Evolutionary conservation across 257 asterid genomes (phyloP), one percentile per base, ranked within the genome.

Genomic region (Linderniella brevidens): DNA sequence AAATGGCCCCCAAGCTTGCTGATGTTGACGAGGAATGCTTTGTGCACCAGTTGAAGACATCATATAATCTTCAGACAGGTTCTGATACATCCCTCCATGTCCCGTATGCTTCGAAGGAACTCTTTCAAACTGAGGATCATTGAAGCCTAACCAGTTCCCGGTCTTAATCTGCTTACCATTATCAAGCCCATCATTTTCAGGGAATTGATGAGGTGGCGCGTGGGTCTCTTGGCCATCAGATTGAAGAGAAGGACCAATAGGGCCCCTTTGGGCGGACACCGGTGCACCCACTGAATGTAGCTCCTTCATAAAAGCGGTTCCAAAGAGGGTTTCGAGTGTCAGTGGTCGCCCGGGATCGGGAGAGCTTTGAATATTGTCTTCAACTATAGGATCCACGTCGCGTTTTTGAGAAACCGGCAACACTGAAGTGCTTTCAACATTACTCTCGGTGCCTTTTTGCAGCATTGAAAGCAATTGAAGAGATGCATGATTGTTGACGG

Each of bases 251-350:
- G n/a, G n/a, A 4, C 60, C 78, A 41, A 19, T 51, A 17, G 69
- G 53, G 43, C 71, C 78, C 48, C 78, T 70, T 55, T 72, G 81
- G 58, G 66, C 62, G 18, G 93, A 81, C 52, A 81, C 80, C 18
- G 93, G 90, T 42, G 85, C 90, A 39, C 73, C 74, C 43, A 67
- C 77, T 46, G 90, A 78, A 57, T 78, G 70, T 3, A 81, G 72
- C 66, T 78, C 90, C 55, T 59, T 58, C 90, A 81, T 78, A 55
- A 81, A 81, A 66, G 82, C 80, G 70, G 75, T 54, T 48, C 90
- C 90, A 66, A 81, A 81, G 37, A 80, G 79, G 9, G 78, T 60
- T 66, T 80, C 92, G 13, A 80, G 78, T 13, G 92, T 77, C 16
- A 75, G 71, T 0, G 56, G 16, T 32, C 69, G 62, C 44, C 68